These are phyloP conservation scores for Pseudogymnoascus sp. DNA, from an alignment of 2,329 filamentous ascomycete species.

Conservation along the genomic window DNA sequence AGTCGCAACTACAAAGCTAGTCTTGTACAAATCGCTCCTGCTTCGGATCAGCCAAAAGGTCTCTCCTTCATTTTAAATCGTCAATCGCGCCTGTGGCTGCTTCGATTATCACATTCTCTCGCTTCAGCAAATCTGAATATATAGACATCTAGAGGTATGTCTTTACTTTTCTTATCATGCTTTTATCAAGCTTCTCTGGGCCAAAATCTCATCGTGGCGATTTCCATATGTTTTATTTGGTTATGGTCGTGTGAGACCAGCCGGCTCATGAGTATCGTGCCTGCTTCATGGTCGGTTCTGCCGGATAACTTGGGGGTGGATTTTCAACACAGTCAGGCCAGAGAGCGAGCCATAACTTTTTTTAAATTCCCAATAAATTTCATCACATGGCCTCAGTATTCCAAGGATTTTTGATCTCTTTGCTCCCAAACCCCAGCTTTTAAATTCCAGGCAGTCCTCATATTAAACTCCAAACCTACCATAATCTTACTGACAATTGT, in stretches of 20 bases:
- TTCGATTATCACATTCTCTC: constrained; percentile 5
- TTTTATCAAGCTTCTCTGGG: background rate
- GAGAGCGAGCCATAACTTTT: background rate
- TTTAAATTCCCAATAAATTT: background rate
- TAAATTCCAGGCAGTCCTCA: background rate
- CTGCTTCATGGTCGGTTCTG: background rate
- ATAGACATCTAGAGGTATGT: background rate
- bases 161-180: background rate
- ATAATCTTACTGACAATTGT: background rate
- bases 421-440: background rate
- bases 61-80: background rate
- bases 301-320: background rate
- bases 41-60: background rate
- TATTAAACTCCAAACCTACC: background rate
- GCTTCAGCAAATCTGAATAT: background rate
- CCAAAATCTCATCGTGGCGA: background rate
- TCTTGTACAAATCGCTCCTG: background rate
- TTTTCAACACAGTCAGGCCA: background rate
- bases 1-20: constrained; percentile 6
- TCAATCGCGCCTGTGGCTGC: constrained; percentile 5
- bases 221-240: background rate
- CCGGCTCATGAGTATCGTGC: background rate
- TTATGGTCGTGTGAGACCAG: background rate
- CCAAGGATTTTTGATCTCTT: background rate
- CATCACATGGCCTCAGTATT: background rate